These are phyloP conservation scores for Boletus rubescentipes DNA, from an alignment of 768 basidiomycete genomes.

Conservation along the genomic window DNA sequence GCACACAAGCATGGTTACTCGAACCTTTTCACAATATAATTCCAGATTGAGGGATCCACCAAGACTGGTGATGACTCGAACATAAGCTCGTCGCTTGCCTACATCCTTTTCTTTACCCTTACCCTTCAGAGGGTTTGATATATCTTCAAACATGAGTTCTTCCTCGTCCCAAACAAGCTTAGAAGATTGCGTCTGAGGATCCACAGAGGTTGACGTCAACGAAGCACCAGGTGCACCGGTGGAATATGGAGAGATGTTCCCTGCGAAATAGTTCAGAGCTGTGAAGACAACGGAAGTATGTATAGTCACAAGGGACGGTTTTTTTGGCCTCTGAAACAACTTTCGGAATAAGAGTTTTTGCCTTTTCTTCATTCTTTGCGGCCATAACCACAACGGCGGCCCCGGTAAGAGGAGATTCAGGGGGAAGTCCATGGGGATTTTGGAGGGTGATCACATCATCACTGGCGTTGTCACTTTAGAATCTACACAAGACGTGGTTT, in stretches of 20 bases:
- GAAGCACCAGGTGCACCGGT: conserved; percentile 90
- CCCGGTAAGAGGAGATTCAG: conserved; percentile 46
- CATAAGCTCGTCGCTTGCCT: conserved; percentile 89
- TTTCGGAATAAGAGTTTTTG: conserved; percentile 31
- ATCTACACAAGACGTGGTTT: background rate
- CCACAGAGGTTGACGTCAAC: conserved; percentile 88
- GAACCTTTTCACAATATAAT: conserved; percentile 84
- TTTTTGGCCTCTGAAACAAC: conserved; percentile 47
- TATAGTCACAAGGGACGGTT: conserved; percentile 61
- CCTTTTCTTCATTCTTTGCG: conserved; percentile 34
- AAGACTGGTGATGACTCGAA: conserved; percentile 90
- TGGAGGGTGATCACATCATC: conserved; percentile 93
- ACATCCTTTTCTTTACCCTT: conserved; percentile 94
- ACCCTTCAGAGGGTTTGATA: conserved; percentile 74
- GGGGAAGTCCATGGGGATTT: conserved; percentile 79
- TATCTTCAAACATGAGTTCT: conserved; percentile 97
- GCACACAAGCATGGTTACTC: background rate
- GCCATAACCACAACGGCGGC: conserved; percentile 30
- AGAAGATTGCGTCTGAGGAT: conserved; percentile 63
- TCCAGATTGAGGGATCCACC: conserved; percentile 87
- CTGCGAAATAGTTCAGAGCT: conserved; percentile 36
- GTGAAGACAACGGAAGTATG: background rate
- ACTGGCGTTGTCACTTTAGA: conserved; percentile 37
- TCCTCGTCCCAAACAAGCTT: conserved; percentile 98
- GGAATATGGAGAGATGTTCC: conserved; percentile 91